Evolutionary conservation across 148 eudicot species (phyloP).

Genomic region (Beta vulgaris): DNA sequence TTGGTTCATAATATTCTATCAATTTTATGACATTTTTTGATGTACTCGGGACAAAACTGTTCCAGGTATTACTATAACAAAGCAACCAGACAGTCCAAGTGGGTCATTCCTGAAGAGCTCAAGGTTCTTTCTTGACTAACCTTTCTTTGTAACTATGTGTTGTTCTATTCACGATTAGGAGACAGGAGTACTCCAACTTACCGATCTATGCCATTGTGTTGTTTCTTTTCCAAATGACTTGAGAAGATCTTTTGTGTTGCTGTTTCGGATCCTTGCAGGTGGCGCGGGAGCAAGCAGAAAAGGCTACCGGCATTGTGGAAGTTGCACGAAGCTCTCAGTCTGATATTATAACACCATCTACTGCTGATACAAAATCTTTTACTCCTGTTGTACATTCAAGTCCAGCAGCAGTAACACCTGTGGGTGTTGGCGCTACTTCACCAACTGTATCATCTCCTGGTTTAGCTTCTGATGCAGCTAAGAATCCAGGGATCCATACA

Average conservation of each 20-base stretch:
- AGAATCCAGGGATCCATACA: constrained; percentile 31
- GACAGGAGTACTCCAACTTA: not conserved
- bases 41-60: not conserved
- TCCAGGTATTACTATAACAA: constrained; percentile 83
- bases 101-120: constrained; percentile 88
- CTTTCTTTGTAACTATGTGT: not conserved
- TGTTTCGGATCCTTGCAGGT: constrained; percentile 42
- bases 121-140: constrained; percentile 47
- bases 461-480: constrained; percentile 27
- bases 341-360: constrained; percentile 33
- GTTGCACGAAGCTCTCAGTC: constrained; percentile 35
- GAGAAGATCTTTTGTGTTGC: not conserved
- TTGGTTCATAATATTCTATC: not conserved
- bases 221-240: not conserved
- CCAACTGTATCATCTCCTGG: constrained; percentile 36
- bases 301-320: constrained; percentile 29
- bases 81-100: constrained; percentile 77
- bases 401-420: constrained; percentile 48
- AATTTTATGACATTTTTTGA: constrained; percentile 9
- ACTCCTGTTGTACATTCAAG: constrained; percentile 38
- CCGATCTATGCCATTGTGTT: not conserved
- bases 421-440: constrained; percentile 33
- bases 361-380: constrained; percentile 29
- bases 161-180: not conserved
- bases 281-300: constrained; percentile 65